phyloP scores from a whole-genome alignment of 1,284 basidiomycete genomes.

The Melanopsichium pennsylvanicum region DNA sequence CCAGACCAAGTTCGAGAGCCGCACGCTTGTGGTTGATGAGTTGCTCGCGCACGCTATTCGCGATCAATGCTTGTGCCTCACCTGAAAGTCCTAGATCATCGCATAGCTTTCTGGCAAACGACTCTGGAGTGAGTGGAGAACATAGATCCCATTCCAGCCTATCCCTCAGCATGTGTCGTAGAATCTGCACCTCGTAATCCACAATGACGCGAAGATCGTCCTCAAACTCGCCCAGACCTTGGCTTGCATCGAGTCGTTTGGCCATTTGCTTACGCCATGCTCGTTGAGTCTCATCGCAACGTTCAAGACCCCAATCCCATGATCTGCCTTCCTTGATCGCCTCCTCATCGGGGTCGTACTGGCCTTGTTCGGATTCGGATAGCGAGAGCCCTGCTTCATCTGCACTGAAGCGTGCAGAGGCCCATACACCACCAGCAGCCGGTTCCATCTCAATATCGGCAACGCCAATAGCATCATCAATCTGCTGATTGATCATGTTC shows the following conservation, averaged over 20 bases:
- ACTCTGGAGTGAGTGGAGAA: conserved; percentile 87
- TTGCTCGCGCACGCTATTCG: conserved; percentile 93
- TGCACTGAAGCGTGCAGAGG: conserved; percentile 17
- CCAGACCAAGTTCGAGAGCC: conserved; percentile 88
- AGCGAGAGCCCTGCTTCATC: conserved; percentile 23
- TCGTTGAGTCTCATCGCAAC: conserved; percentile 14
- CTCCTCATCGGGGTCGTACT: conserved; percentile 37
- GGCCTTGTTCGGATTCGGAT: conserved; percentile 4
- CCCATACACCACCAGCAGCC: conserved; percentile 36
- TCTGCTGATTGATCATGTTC: conserved; percentile 84
- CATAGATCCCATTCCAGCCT: conserved; percentile 98
- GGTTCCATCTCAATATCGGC: conserved; percentile 50
- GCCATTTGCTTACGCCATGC: conserved; percentile 38
- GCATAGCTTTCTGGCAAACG: conserved; percentile 82
- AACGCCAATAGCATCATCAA: conserved; percentile 81
- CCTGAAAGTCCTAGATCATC: conserved; percentile 85
- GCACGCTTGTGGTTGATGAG: conserved; percentile 90
- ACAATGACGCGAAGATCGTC: conserved; percentile 62
- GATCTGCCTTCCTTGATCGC: conserved; percentile 25
- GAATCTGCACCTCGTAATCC: conserved; percentile 92
- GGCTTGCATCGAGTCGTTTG: conserved; percentile 18
- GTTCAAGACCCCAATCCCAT: conserved; percentile 40
- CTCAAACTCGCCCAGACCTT: conserved; percentile 50
- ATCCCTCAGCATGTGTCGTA: conserved; percentile 86
- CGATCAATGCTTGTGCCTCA: conserved; percentile 85